Percentiles rank a stretch among this genome's conserved stretches.
Evolutionary conservation across 768 basidiomycete genomes (phyloP).

Genomic region (Hericium coralloides): DNA sequence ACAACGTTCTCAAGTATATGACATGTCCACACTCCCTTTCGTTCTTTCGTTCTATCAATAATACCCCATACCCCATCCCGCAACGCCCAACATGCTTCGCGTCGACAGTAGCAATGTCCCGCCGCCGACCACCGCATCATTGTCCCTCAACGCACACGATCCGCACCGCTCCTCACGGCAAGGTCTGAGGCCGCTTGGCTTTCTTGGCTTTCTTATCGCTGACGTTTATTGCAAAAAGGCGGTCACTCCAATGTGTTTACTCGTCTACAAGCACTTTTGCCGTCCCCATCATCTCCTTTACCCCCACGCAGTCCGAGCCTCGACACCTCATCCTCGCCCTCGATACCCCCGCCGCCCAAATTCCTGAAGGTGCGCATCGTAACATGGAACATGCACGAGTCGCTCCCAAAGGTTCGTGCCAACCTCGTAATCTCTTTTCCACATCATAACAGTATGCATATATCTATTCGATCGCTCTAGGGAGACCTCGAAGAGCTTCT

Average conservation of each 20-base stretch:
- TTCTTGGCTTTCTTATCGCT: no score
- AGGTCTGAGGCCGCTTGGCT: background rate
- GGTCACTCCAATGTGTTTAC: slow-evolving; percentile 27
- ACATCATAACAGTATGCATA: no score
- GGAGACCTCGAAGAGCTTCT: slow-evolving; percentile 68
- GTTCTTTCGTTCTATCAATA: background rate
- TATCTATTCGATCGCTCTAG: slow-evolving; percentile 24
- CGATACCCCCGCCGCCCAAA: slow-evolving; percentile 22
- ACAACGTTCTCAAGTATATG: background rate
- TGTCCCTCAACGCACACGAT: background rate
- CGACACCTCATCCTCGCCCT: slow-evolving; percentile 17
- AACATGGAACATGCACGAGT: slow-evolving; percentile 86
- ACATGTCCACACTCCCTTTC: background rate
- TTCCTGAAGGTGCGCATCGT: slow-evolving; percentile 61
- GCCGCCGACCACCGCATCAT: background rate
- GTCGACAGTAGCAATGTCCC: background rate
- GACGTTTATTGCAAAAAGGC: no score
- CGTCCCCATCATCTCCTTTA: slow-evolving; percentile 17
- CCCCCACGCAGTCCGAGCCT: slow-evolving; percentile 16
- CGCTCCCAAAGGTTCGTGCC: slow-evolving; percentile 53
- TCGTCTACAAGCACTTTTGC: slow-evolving; percentile 45
- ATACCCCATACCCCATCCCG: background rate
- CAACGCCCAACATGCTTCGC: background rate
- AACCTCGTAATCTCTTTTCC: no score
- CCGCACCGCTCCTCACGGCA: background rate